Evolutionary conservation across 345 rosid genomes (phyloP), one percentile per base, ranked within the genome.

Genomic region (Ceriops zippeliana): DNA sequence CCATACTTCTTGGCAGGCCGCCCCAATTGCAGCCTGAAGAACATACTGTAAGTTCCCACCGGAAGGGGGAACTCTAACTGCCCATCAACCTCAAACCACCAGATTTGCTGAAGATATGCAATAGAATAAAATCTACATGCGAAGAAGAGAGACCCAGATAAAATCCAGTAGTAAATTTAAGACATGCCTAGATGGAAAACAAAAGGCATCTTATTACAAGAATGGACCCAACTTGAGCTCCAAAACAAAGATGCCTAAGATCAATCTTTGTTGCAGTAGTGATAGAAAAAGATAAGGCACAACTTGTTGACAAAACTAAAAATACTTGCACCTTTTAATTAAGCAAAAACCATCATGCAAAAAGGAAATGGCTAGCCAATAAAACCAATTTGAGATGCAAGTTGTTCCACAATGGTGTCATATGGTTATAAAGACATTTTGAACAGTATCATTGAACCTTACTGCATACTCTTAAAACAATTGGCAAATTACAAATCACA

Each of bases 71-170:
- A 89, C 74, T 86, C 89, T 26, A 90, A 58, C 71, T 89, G 86
- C 27, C 98, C 98, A 52, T 83, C 90, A 49, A 87, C 95, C 75
- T 93, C 96, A 30, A 90, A 86, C 98, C 98, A 90, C 98, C 98
- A 90, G 60, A 85, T 86, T 77, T 93, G 98, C 73, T 89, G 98
- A 42, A 93, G 92, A 80, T 93, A 93, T 7, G 98, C 93, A 32
- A 87, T 86, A 24, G 87, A 75, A 1, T 78, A 79, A 70, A 87
- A 93, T 76, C 96, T 89, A 61, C 75, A 73, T 9, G 21, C 62
- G 53, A 24, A 61, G 58, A 78, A 77, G 28, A 49, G 17, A 31
- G 73, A 20, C 63, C 20, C 31, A 17, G 26, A 68, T 76, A 56
- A 80, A 59, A 66, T 66, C 35, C 62, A 11, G 28, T 24, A 21